Evolutionary conservation across 2,329 filamentous ascomycete species (phyloP).

Genomic region (Calonectria henricotiae): DNA sequence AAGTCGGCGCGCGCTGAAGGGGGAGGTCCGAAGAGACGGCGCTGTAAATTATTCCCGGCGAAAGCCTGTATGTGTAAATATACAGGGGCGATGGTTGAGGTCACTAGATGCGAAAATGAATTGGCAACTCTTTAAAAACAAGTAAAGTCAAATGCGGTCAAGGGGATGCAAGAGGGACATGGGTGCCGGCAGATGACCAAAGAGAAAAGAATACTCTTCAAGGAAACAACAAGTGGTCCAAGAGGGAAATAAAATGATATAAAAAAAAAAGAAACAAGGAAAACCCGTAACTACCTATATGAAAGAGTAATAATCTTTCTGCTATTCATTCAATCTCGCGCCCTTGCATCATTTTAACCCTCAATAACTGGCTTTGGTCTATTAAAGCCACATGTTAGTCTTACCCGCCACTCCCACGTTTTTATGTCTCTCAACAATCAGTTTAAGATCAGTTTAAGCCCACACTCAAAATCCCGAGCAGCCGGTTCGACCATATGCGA

Average conservation of each 20-base stretch:
- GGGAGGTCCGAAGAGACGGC: not conserved
- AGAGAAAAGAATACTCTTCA: too few relatives aligned
- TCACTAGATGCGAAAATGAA: not conserved
- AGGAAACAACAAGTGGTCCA: too few relatives aligned
- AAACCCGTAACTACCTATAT: not conserved
- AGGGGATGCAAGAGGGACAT: too few relatives aligned
- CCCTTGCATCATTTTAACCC: not conserved
- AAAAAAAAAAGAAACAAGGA: not conserved
- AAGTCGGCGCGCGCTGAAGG: not conserved
- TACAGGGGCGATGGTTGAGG: not conserved
- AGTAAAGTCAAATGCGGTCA: too few relatives aligned
- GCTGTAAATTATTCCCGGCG: constrained; percentile 16
- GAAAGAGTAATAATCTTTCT: not conserved
- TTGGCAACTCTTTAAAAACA: too few relatives aligned
- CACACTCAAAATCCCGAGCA: constrained; percentile 15
- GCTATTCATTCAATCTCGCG: not conserved
- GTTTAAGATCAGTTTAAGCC: not conserved
- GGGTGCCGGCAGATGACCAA: too few relatives aligned
- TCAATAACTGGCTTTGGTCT: not conserved
- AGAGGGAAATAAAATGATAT: not conserved
- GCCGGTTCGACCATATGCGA: not conserved
- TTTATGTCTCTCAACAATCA: constrained; percentile 7
- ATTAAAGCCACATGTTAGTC: constrained; percentile 4
- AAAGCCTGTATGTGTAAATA: not conserved
- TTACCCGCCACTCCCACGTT: constrained; percentile 11